phyloP scores from a whole-genome alignment of 148 eudicot genomes.

The Persicaria tinctoria region DNA sequence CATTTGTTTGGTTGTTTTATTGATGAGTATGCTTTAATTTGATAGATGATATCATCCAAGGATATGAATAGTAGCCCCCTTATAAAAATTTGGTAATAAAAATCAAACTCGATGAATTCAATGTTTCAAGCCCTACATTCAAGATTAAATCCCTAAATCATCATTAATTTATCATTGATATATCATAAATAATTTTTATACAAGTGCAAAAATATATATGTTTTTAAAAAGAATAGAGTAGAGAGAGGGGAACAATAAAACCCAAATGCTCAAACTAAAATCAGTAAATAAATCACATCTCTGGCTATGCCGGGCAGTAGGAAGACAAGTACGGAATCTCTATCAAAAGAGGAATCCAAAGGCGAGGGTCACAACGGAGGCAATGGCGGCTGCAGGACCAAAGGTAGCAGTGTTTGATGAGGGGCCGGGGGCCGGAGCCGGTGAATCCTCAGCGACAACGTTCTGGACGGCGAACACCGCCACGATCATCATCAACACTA shows the following conservation, averaged over 20 bases:
- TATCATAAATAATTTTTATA: too few species aligned
- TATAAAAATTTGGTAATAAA: too few species aligned
- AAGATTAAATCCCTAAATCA: too few species aligned
- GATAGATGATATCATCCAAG: too few species aligned
- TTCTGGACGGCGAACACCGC: constrained; percentile 26
- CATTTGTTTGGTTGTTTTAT: too few species aligned
- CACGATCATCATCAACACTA: constrained; percentile 19
- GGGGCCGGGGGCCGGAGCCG: constrained; percentile 9
- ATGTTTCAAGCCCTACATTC: too few species aligned
- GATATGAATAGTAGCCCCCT: too few species aligned
- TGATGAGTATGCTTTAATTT: too few species aligned
- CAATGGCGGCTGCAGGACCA: constrained; percentile 4
- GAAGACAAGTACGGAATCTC: not conserved
- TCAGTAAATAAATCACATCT: not conserved
- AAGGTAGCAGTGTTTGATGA: not conserved
- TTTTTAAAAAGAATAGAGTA: too few species aligned
- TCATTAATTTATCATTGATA: too few species aligned
- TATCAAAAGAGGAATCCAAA: constrained; percentile 7
- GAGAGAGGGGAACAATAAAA: not conserved
- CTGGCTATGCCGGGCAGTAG: not conserved
- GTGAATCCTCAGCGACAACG: constrained; percentile 31
- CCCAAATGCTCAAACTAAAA: not conserved
- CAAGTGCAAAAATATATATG: too few species aligned
- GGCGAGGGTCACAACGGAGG: constrained; percentile 4
- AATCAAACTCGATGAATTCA: too few species aligned